Evolutionary conservation across 2,329 filamentous ascomycete species (phyloP).

Genomic region (Colletotrichum sp.): DNA sequence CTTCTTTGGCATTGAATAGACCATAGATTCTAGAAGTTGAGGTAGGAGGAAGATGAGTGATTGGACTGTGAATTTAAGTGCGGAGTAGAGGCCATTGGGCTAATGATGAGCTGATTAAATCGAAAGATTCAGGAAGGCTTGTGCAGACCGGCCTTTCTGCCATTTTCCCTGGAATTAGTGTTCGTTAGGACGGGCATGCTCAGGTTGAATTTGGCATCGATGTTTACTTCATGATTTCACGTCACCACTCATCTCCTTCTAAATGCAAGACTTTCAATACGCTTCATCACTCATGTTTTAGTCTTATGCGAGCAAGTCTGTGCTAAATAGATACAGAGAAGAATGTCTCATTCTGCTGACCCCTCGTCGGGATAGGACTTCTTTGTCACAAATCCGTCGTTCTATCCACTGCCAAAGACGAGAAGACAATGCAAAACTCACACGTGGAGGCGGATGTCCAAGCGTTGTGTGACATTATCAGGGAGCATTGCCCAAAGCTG

Average conservation of each 20-base stretch:
- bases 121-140: not conserved
- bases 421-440: not conserved
- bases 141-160: not conserved
- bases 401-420: not conserved
- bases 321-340: not conserved
- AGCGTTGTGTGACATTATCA: not conserved
- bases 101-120: not conserved
- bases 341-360: not conserved
- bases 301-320: not conserved
- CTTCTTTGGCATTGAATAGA: not conserved
- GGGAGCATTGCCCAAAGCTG: not conserved
- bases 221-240: not conserved
- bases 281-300: not conserved
- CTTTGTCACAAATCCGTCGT: not conserved
- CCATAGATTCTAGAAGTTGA: not conserved
- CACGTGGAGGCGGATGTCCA: not conserved
- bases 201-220: not conserved
- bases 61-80: not conserved
- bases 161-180: not conserved
- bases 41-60: not conserved
- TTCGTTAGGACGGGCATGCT: not conserved
- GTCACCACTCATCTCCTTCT: not conserved
- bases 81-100: not conserved
- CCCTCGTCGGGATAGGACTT: not conserved
- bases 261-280: not conserved